These are phyloP conservation scores for Monosporascus sp. DNA, from an alignment of 2,329 filamentous ascomycete genomes.

Conservation along the genomic window DNA sequence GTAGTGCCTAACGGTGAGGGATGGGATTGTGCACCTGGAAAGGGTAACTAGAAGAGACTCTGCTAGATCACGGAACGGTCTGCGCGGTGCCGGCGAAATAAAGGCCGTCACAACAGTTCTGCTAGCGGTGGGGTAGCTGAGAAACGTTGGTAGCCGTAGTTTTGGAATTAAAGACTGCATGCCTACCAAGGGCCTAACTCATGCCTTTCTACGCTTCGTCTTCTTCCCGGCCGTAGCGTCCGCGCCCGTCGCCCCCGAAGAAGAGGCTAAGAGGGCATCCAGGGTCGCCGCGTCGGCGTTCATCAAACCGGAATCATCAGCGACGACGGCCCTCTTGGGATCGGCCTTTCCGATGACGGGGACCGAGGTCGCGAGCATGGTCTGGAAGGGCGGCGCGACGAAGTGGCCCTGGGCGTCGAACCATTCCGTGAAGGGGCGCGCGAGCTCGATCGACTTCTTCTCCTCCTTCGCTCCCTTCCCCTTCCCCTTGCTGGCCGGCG, in stretches of 20 bases:
- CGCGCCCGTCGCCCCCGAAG: constrained; percentile 17
- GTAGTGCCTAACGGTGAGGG: not conserved
- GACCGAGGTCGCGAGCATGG: constrained; percentile 65
- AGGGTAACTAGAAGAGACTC: not conserved
- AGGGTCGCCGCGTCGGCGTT: constrained; percentile 42
- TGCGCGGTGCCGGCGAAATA: no score
- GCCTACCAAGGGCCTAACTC: not conserved
- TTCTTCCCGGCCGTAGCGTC: constrained; percentile 19
- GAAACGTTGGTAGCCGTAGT: no score
- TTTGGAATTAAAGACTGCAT: no score
- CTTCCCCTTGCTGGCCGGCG: constrained; percentile 25
- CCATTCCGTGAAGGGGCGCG: constrained; percentile 66
- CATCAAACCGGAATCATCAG: constrained; percentile 27
- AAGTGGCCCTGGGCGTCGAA: constrained; percentile 71
- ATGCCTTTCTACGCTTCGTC: constrained; percentile 29
- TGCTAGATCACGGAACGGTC: no score
- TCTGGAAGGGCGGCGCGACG: constrained; percentile 70
- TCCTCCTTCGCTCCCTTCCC: constrained; percentile 34
- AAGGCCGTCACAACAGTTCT: no score
- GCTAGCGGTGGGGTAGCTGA: no score
- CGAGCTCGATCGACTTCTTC: constrained; percentile 46
- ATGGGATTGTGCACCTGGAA: not conserved
- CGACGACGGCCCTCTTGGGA: constrained; percentile 46
- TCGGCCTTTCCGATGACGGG: constrained; percentile 62
- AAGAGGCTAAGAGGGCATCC: constrained; percentile 32